Percentiles rank a stretch among this genome's conserved stretches.
phyloP scores from a whole-genome alignment of 495 filamentous ascomycete genomes.

The Penicillium coprophilum region DNA sequence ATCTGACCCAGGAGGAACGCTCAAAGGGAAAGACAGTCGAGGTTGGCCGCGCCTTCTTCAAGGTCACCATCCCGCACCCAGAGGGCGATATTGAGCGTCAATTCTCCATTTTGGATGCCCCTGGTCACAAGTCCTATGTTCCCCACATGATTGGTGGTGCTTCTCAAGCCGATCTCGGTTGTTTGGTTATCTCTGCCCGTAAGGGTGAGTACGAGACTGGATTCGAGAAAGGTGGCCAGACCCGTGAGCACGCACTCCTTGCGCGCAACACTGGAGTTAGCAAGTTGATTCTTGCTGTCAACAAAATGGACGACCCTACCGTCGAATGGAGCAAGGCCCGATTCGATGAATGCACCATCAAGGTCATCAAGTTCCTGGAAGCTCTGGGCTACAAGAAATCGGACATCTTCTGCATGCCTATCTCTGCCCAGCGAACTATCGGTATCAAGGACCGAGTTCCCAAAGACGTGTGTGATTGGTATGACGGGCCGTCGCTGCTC shows the following conservation, averaged over 20 bases:
- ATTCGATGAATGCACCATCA: slow-evolving; percentile 88
- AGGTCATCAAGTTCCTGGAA: slow-evolving; percentile 83
- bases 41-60: slow-evolving; percentile 94
- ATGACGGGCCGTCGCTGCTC: slow-evolving; percentile 87
- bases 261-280: slow-evolving; percentile 98
- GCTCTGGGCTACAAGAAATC: slow-evolving; percentile 91
- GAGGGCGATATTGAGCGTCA: slow-evolving; percentile 43
- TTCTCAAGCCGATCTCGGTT: slow-evolving; percentile 93
- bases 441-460: slow-evolving; percentile 88
- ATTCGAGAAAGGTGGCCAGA: slow-evolving; percentile 99
- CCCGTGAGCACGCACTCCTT: slow-evolving; percentile 92
- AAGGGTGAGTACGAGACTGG: slow-evolving; percentile 99
- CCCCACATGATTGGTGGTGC: slow-evolving; percentile 96
- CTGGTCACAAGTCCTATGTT: slow-evolving; percentile 94
- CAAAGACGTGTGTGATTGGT: slow-evolving; percentile 75
- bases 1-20: slow-evolving; percentile 94
- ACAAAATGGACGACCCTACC: slow-evolving; percentile 98
- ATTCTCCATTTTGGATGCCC: slow-evolving; percentile 95
- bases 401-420: slow-evolving; percentile 93
- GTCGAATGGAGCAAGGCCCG: slow-evolving; percentile 93
- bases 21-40: slow-evolving; percentile 98
- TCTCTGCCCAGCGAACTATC: slow-evolving; percentile 80
- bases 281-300: slow-evolving; percentile 90
- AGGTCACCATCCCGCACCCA: slow-evolving; percentile 69
- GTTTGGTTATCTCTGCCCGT: slow-evolving; percentile 92